Evolutionary conservation across 1,139 yeast genomes (phyloP).

Genomic region (Nakaseomyces uthaithaninus): DNA sequence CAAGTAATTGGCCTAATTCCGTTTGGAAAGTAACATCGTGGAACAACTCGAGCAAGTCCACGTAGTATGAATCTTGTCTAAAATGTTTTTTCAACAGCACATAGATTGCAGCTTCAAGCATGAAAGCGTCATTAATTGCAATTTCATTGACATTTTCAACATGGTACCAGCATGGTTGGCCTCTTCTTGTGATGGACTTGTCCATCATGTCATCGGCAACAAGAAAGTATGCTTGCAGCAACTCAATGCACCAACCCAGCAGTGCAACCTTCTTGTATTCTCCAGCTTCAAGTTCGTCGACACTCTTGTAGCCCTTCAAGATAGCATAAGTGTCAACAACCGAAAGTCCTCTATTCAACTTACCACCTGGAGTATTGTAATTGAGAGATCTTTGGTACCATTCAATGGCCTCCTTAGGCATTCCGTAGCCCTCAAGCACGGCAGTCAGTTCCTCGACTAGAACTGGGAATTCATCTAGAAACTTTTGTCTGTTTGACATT

Average conservation of each 20-base stretch:
- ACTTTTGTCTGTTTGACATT: slow-evolving; percentile 43
- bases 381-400: slow-evolving; percentile 74
- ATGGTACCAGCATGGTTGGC: slow-evolving; percentile 97
- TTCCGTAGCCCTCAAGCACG: slow-evolving; percentile 59
- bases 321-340: slow-evolving; percentile 89
- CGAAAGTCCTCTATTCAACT: slow-evolving; percentile 90
- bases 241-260: slow-evolving; percentile 93
- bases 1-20: slow-evolving; percentile 92
- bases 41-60: slow-evolving; percentile 84
- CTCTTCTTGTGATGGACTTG: slow-evolving; percentile 91
- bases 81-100: slow-evolving; percentile 82
- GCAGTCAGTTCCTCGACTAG: slow-evolving; percentile 69
- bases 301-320: slow-evolving; percentile 52
- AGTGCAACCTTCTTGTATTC: slow-evolving; percentile 82
- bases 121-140: slow-evolving; percentile 95
- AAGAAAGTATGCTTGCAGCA: slow-evolving; percentile 90
- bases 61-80: slow-evolving; percentile 72
- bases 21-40: slow-evolving; percentile 95
- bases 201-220: slow-evolving; percentile 99
- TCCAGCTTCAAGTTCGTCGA: slow-evolving; percentile 50
- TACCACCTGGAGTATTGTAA: slow-evolving; percentile 95
- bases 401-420: slow-evolving; percentile 77
- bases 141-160: slow-evolving; percentile 74
- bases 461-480: slow-evolving; percentile 65
- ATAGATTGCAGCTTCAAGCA: slow-evolving; percentile 94